Base-by-base conservation (phyloP, 176 grass and related monocot genomes). In the Musa troglodytarum region DNA sequence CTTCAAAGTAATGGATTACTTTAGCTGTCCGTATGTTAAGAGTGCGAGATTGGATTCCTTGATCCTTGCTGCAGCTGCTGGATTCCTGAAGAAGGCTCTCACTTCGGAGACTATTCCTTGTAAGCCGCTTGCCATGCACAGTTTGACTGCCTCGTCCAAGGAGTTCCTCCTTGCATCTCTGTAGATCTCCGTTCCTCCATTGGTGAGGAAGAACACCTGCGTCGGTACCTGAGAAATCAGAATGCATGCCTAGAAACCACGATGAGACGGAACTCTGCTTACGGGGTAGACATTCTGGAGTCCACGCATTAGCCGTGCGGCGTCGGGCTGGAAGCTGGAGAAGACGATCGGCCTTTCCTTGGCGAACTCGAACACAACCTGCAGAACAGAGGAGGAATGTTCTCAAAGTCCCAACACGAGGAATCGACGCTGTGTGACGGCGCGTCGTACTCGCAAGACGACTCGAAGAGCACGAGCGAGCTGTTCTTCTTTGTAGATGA, bases 241-340 rank as follows among this genome's bases (percentile, higher is more conserved):
- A 65, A 26, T 17, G 10, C 34, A 43, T 43, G 34, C 34, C 34
- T 4, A 0, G 4, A 43, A 43, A 43, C 34, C 34, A 43, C 34
- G 34, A 43, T 43, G 34, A 43, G 34, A 43, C 6, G 34, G 34
- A 43, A 43, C 34, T 6, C 28, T 21, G 71, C 87, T 88, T 87
- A 98, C 94, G 82, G 90, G 90, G 67, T 98, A 93, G 53, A 21
- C 84, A 68, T 50, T 85, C 49, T 98, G 94, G 74, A 98, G 51
- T 80, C 85, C 84, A 34, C 79, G 59, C 74, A 91, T 89, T 19
- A 98, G 52, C 68, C 63, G 79, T 8, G 82, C 86, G 51, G 88
- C 94, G 20, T 98, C 94, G 21, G 94, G 94, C 72, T 98, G 94
- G 77, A 98, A 98, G 79, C 94, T 98, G 15, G 94, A 98, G 79